Evolutionary conservation across 2,329 filamentous ascomycete species (phyloP), one percentile per base, ranked within the genome.

Genomic region (Alternaria metachromatica): DNA sequence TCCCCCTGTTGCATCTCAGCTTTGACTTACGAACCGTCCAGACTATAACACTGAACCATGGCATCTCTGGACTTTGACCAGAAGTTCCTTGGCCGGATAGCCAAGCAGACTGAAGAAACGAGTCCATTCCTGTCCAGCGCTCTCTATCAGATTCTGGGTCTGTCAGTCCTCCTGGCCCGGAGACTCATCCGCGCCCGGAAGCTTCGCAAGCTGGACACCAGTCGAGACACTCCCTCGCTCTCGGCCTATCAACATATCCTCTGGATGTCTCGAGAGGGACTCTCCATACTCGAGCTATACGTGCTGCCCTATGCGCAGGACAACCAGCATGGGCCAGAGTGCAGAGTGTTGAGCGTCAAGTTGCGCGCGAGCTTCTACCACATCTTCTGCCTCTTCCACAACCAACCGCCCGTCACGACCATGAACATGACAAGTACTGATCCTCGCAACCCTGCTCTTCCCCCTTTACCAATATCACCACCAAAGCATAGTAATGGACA

Each of bases 1-100:
- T 49, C 54, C 45, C 54, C 62, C 48, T 33, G 50, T 54, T 37
- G 23, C 37, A 53, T 48, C 18, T n/a, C 57, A 15, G 21, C 20
- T 30, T n/a, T 46, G 58, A 58, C 62, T 65, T 41, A 64, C 58
- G n/a, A 37, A 28, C 21, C 28, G 53, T 55, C 45, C 57, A 60
- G 57, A 63, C 43, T 18, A 26, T 55, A 43, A 13, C 59, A 44
- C 57, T 63, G 70, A 65, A 75, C 67, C 25, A 99, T 98, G 96
- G 96, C 96, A 83, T 96, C 94, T 78, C 96, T 94, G 65, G 93
- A 97, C 82, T 93, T 98, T 66, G 96, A 99, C 81, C 94, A 97
- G 83, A 99, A 98, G 83, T 97, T 96, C 82, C 87, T 99, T 75
- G 94, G 93, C 82, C 90, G 89, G 77, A 90, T 97, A 78, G 95